Conservation (phyloP, 2,329 filamentous ascomycete genomes). For the Aureobasidium namibiae region DNA sequence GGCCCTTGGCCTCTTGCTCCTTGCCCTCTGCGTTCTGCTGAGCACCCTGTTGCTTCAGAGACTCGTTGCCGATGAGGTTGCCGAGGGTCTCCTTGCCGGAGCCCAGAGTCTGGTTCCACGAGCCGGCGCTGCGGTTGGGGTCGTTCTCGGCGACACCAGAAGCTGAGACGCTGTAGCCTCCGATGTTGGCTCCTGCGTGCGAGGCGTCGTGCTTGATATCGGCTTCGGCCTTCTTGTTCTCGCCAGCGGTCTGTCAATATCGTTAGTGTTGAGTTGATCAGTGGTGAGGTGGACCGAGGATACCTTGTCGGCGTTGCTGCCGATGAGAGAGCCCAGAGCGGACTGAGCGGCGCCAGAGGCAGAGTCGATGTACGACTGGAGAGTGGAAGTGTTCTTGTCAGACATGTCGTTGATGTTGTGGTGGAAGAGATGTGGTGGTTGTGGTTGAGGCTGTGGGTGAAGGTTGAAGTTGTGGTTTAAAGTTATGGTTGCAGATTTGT, state of each 20-base stretch:
- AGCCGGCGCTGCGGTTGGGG: conserved; percentile 61
- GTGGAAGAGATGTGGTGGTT: neutral
- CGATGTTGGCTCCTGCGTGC: conserved; percentile 66
- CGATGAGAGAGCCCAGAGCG: conserved; percentile 63
- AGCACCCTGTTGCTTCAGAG: conserved; percentile 63
- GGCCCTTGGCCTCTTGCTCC: conserved; percentile 72
- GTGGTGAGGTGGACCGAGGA: conserved; percentile 12
- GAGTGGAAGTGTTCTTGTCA: conserved; percentile 60
- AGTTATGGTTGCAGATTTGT: too few species aligned
- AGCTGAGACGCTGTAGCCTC: conserved; percentile 60
- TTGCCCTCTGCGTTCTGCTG: conserved; percentile 75
- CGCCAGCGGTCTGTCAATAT: conserved; percentile 42
- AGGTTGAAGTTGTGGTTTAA: neutral
- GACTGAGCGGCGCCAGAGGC: conserved; percentile 66
- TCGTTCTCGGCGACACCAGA: conserved; percentile 66
- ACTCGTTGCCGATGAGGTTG: conserved; percentile 64
- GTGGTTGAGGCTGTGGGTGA: neutral
- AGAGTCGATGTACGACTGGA: conserved; percentile 61
- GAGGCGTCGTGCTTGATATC: conserved; percentile 63
- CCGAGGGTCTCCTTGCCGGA: conserved; percentile 76
- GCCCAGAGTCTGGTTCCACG: conserved; percentile 85
- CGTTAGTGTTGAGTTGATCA: neutral
- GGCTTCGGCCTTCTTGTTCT: conserved; percentile 57
- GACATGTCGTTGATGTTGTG: conserved; percentile 34
- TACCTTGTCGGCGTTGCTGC: conserved; percentile 60